These are phyloP conservation scores for Prototheca cutis DNA, from an alignment of 163 green algal species.

Conservation along the genomic window DNA sequence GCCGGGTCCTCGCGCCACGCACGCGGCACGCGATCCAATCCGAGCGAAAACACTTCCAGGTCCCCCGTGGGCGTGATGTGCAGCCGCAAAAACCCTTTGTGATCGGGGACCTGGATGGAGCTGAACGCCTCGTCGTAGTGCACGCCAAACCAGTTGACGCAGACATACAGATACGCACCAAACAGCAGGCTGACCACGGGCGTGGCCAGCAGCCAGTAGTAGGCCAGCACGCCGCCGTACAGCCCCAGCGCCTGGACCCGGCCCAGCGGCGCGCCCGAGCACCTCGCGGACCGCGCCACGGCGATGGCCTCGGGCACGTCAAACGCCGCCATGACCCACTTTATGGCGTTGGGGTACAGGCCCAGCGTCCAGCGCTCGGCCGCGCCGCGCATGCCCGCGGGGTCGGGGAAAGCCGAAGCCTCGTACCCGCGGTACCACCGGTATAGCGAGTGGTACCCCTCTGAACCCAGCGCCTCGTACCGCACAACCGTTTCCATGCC, in stretches of 20 bases:
- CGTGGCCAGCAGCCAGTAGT: conserved; percentile 75
- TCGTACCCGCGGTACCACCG: conserved; percentile 64
- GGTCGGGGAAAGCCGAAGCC: conserved; percentile 70
- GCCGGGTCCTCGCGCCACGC: conserved; percentile 61
- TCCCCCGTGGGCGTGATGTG: conserved; percentile 62
- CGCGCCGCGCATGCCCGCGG: conserved; percentile 43
- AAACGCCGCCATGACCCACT: conserved; percentile 60
- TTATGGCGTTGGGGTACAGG: conserved; percentile 55
- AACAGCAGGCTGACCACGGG: conserved; percentile 68
- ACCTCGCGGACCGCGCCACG: conserved; percentile 54
- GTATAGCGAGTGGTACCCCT: conserved; percentile 64
- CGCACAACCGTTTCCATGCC: conserved; percentile 61
- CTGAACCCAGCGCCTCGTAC: conserved; percentile 54
- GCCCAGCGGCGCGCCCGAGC: conserved; percentile 31
- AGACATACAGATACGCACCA: conserved; percentile 54
- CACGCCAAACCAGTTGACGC: conserved; percentile 41
- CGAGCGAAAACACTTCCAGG: conserved; percentile 65
- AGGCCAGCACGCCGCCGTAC: conserved; percentile 69
- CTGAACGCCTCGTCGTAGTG: conserved; percentile 86
- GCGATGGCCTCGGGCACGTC: conserved; percentile 74
- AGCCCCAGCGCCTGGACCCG: conserved; percentile 49
- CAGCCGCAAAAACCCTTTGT: conserved; percentile 69
- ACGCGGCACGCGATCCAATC: conserved; percentile 50
- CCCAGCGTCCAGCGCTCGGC: conserved; percentile 40
- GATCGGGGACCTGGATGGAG: conserved; percentile 50